phyloP scores from a whole-genome alignment of 257 asterid species.

The Leptodermis oblonga region DNA sequence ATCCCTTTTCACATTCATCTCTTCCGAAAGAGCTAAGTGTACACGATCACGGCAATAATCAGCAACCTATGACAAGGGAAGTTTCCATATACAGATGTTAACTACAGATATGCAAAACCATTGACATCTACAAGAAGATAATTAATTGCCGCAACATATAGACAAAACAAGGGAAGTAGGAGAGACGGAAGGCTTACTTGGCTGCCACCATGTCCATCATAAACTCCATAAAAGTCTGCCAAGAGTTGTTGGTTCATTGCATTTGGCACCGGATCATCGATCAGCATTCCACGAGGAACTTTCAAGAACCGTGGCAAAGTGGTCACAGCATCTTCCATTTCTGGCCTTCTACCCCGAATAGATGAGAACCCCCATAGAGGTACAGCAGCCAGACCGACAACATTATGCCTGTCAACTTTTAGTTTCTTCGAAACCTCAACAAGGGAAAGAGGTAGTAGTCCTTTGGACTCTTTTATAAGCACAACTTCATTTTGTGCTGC shows the following conservation, averaged over 20 bases:
- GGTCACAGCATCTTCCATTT: slow-evolving; percentile 80
- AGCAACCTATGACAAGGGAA: slow-evolving; percentile 52
- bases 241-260: slow-evolving; percentile 34
- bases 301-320: slow-evolving; percentile 54
- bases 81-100: neutral
- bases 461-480: slow-evolving; percentile 31
- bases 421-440: slow-evolving; percentile 43
- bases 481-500: slow-evolving; percentile 19
- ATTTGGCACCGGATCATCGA: slow-evolving; percentile 31
- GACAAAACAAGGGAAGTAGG: neutral
- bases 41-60: slow-evolving; percentile 63
- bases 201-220: slow-evolving; percentile 90
- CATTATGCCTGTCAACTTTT: slow-evolving; percentile 31
- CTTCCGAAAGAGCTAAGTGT: slow-evolving; percentile 67
- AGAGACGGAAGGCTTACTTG: slow-evolving; percentile 44
- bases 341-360: slow-evolving; percentile 60
- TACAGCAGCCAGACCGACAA: slow-evolving; percentile 27
- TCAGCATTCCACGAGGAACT: slow-evolving; percentile 57
- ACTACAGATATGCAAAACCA: neutral
- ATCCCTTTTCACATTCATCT: slow-evolving; percentile 38
- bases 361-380: slow-evolving; percentile 85
- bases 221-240: slow-evolving; percentile 74
- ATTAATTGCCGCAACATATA: too few relatives aligned
- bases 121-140: neutral
- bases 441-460: slow-evolving; percentile 34